A percentile compares a stretch with the other conserved stretches of the same genome.
Evolutionary conservation across 495 filamentous ascomycete genomes (phyloP).

Genomic region (Geopyxis carbonaria): DNA sequence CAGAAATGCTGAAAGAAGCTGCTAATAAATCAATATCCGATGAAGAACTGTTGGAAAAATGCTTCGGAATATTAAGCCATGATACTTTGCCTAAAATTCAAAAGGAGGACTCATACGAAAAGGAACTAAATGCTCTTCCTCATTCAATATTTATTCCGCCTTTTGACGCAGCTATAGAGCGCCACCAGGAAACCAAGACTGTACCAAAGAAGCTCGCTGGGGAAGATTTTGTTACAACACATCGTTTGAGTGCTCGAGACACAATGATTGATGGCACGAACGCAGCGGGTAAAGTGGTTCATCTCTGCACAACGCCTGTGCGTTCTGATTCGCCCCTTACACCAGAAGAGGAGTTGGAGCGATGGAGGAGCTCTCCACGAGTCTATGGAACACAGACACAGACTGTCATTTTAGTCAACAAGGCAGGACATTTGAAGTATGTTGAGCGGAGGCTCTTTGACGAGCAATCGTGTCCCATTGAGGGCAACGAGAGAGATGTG

Average conservation of each 20-base stretch:
- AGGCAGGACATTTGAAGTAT: slow-evolving; percentile 59
- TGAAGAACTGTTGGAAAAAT: slow-evolving; percentile 41
- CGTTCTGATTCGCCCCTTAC: background rate
- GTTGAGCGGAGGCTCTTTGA: slow-evolving; percentile 74
- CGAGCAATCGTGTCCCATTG: slow-evolving; percentile 41
- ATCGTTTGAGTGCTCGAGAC: slow-evolving; percentile 1
- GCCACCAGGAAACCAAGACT: slow-evolving; percentile 13
- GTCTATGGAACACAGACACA: slow-evolving; percentile 89
- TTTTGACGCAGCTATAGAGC: slow-evolving; percentile 15
- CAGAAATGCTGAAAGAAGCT: slow-evolving; percentile 28
- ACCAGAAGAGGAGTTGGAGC: slow-evolving; percentile 19
- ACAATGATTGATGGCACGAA: background rate
- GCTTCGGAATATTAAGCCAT: slow-evolving; percentile 51
- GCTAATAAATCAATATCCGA: slow-evolving; percentile 34
- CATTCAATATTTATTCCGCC: slow-evolving; percentile 74
- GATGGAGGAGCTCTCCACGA: slow-evolving; percentile 14
- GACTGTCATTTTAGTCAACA: slow-evolving; percentile 64
- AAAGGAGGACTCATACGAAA: slow-evolving; percentile 40
- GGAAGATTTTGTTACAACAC: slow-evolving; percentile 9
- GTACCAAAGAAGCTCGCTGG: slow-evolving; percentile 16
- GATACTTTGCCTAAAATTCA: slow-evolving; percentile 53
- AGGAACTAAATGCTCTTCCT: slow-evolving; percentile 50
- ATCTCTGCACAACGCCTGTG: slow-evolving; percentile 4
- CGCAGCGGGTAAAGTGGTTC: background rate
- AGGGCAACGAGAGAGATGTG: slow-evolving; percentile 44